These are phyloP conservation scores for Neurospora crassa DNA, from an alignment of 2,329 filamentous ascomycete genomes.

Conservation along the genomic window DNA sequence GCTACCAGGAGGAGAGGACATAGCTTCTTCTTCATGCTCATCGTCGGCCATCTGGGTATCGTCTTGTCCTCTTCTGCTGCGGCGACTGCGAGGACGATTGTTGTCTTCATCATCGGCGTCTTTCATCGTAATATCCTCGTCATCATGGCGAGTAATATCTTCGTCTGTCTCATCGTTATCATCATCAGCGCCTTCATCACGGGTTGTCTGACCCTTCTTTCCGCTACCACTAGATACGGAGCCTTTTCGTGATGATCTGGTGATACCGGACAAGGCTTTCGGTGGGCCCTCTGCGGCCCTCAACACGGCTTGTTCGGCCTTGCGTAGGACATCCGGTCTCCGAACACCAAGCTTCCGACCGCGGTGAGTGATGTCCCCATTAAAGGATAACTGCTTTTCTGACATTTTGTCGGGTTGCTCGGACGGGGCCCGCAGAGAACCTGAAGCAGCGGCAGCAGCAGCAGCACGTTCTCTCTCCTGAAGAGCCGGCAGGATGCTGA, in stretches of 20 bases:
- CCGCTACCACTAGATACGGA: constrained; percentile 36
- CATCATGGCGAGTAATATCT: constrained; percentile 18
- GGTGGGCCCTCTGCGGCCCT: constrained; percentile 39
- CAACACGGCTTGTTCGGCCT: constrained; percentile 50
- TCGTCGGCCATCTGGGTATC: constrained; percentile 21
- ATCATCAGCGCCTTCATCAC: constrained; percentile 15
- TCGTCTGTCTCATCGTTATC: constrained; percentile 29
- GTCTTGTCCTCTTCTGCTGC: constrained; percentile 13
- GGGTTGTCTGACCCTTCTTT: constrained; percentile 30
- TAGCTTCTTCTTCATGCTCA: constrained; percentile 20
- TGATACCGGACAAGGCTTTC: constrained; percentile 25
- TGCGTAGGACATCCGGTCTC: constrained; percentile 49
- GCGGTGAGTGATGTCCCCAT: constrained; percentile 25
- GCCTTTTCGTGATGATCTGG: constrained; percentile 36
- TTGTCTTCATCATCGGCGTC: constrained; percentile 25
- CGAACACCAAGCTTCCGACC: constrained; percentile 36
- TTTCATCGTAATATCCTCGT: constrained; percentile 36
- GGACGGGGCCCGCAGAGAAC: constrained; percentile 17
- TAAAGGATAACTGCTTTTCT: constrained; percentile 27
- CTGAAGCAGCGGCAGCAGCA: constrained; percentile 8
- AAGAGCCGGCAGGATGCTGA: constrained; percentile 14
- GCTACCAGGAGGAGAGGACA: constrained; percentile 47
- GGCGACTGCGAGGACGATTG: neutral
- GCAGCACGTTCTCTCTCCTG: constrained; percentile 13
- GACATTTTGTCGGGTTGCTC: constrained; percentile 24